Conservation (phyloP, 345 rosid genomes). For the Moricandia moricandioides region DNA sequence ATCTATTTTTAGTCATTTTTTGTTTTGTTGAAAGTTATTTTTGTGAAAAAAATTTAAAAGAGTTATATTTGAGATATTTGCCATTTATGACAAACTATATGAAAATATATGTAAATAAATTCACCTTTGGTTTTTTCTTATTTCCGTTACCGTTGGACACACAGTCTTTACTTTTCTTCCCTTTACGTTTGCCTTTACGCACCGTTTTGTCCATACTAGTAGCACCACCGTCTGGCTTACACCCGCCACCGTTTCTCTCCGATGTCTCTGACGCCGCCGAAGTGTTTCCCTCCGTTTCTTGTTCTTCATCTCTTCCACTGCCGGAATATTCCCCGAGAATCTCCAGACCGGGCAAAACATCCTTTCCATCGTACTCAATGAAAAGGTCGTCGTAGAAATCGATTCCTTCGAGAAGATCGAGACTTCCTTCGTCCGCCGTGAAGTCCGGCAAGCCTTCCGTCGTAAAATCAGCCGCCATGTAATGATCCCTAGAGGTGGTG, state of each 20-base stretch:
- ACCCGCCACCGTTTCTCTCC: constrained; percentile 27
- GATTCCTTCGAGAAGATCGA: constrained; percentile 48
- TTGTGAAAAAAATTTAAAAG: too few species aligned
- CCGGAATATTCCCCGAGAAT: constrained; percentile 61
- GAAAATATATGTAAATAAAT: background rate
- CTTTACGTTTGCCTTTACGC: constrained; percentile 37
- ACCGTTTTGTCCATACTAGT: constrained; percentile 40
- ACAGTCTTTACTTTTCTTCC: constrained; percentile 53
- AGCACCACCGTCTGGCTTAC: constrained; percentile 48
- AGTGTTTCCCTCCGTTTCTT: constrained; percentile 46
- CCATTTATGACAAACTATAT: background rate
- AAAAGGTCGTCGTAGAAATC: constrained; percentile 83
- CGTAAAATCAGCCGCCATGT: constrained; percentile 41
- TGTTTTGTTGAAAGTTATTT: too few species aligned
- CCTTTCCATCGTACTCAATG: constrained; percentile 54
- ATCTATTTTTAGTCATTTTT: too few species aligned
- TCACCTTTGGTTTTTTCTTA: constrained; percentile 37
- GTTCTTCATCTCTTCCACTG: constrained; percentile 54
- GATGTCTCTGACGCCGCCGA: constrained; percentile 42
- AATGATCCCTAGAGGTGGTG: constrained; percentile 40
- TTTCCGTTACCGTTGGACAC: constrained; percentile 38
- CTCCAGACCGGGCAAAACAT: constrained; percentile 68
- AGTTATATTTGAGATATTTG: too few species aligned
- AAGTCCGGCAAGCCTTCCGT: constrained; percentile 50
- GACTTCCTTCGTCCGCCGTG: constrained; percentile 36